phyloP scores from a whole-genome alignment of 1,284 basidiomycete species.

The Amylostereum areolatum region DNA sequence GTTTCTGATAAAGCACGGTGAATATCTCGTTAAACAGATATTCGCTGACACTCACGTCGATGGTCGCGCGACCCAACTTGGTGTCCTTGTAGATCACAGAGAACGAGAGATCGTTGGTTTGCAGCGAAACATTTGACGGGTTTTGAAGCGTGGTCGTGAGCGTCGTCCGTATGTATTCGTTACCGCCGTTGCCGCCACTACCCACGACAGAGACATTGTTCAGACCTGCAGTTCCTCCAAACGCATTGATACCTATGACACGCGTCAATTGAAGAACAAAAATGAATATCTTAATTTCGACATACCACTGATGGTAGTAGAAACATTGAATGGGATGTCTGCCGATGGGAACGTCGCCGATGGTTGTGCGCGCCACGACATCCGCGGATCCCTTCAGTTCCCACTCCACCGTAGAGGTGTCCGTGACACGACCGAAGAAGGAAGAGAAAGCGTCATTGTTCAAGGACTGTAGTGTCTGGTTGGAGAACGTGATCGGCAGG shows the following conservation, averaged over 20 bases:
- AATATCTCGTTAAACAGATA: neutral
- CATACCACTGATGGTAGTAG: slow-evolving; percentile 47
- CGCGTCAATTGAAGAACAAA: slow-evolving; percentile 13
- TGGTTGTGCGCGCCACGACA: slow-evolving; percentile 57
- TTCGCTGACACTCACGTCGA: slow-evolving; percentile 38
- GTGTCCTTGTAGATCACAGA: slow-evolving; percentile 54
- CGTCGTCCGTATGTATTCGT: slow-evolving; percentile 48
- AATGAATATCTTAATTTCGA: slow-evolving; percentile 1
- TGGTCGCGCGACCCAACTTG: slow-evolving; percentile 51
- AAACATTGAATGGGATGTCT: slow-evolving; percentile 61
- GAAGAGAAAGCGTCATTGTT: slow-evolving; percentile 49
- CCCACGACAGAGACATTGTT: slow-evolving; percentile 53
- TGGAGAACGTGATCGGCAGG: slow-evolving; percentile 50
- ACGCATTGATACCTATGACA: slow-evolving; percentile 43
- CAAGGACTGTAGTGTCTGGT: slow-evolving; percentile 50
- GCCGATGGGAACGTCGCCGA: slow-evolving; percentile 63
- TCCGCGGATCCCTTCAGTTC: slow-evolving; percentile 53
- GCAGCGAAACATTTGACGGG: slow-evolving; percentile 64
- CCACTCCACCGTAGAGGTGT: slow-evolving; percentile 40
- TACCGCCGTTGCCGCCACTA: slow-evolving; percentile 52
- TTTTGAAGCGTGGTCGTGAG: slow-evolving; percentile 53
- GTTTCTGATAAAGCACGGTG: slow-evolving; percentile 30
- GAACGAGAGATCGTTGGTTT: slow-evolving; percentile 53
- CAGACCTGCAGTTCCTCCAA: slow-evolving; percentile 43
- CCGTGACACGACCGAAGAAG: slow-evolving; percentile 57